phyloP scores from a whole-genome alignment of 768 basidiomycete species.

The Cyclocybe aegerita region DNA sequence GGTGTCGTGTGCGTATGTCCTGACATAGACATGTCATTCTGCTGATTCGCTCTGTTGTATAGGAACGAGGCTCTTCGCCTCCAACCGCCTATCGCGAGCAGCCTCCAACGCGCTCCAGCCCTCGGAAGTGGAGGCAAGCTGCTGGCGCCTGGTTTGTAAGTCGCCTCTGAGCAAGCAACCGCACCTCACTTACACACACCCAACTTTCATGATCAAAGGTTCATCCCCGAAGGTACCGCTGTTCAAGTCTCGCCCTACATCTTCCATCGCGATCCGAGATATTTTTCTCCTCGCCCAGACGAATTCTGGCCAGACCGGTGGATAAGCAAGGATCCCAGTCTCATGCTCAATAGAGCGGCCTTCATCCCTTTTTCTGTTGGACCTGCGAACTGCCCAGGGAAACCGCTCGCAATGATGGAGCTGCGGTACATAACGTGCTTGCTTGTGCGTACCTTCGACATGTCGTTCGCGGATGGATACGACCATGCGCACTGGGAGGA shows the following conservation, averaged over 20 bases:
- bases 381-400: slow-evolving; percentile 51
- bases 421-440: slow-evolving; percentile 28
- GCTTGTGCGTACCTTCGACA: slow-evolving; percentile 29
- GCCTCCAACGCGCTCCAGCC: slow-evolving; percentile 29
- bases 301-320: slow-evolving; percentile 34
- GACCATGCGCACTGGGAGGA: slow-evolving; percentile 24
- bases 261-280: slow-evolving; percentile 36
- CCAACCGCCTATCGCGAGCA: slow-evolving; percentile 26
- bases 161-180: not conserved
- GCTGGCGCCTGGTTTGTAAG: slow-evolving; percentile 25
- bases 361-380: slow-evolving; percentile 43
- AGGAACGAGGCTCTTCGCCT: slow-evolving; percentile 31
- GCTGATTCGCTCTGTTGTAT: not conserved
- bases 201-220: slow-evolving; percentile 18
- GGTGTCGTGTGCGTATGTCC: slow-evolving; percentile 31
- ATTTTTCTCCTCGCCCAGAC: slow-evolving; percentile 38
- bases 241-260: slow-evolving; percentile 33
- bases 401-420: slow-evolving; percentile 33
- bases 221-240: slow-evolving; percentile 40
- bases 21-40: not conserved
- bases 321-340: slow-evolving; percentile 9
- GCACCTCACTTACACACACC: not conserved
- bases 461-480: slow-evolving; percentile 25
- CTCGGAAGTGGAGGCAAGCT: slow-evolving; percentile 27
- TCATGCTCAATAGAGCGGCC: slow-evolving; percentile 20